Conservation (phyloP, 306 rosid species). For the Pueraria montana region DNA sequence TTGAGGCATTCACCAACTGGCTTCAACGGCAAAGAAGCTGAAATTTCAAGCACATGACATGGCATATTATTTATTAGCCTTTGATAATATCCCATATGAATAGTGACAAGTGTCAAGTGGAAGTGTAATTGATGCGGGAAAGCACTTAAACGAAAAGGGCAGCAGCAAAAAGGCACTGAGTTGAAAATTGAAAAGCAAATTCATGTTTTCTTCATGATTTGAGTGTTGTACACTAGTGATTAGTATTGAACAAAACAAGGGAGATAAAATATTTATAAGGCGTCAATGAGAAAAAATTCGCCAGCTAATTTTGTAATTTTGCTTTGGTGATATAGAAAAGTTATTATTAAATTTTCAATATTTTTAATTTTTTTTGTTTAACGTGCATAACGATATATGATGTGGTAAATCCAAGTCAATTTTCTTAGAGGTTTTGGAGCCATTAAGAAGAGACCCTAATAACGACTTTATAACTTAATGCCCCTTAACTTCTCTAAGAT, state of each 20-base stretch:
- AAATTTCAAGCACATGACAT: slow-evolving; percentile 39
- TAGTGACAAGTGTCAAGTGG: slow-evolving; percentile 42
- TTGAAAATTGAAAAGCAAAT: slow-evolving; percentile 56
- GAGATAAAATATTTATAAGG: slow-evolving; percentile 50
- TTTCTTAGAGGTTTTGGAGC: background rate
- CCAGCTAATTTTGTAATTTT: slow-evolving; percentile 55
- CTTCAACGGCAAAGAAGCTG: slow-evolving; percentile 60
- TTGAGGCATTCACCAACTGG: slow-evolving; percentile 80
- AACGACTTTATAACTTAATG: background rate
- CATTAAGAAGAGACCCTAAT: background rate
- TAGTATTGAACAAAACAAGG: slow-evolving; percentile 54
- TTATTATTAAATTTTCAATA: slow-evolving; percentile 33
- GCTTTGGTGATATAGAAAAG: slow-evolving; percentile 53
- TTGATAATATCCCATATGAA: slow-evolving; percentile 30
- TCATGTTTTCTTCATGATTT: slow-evolving; percentile 44
- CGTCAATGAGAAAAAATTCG: slow-evolving; percentile 53
- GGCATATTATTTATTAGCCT: slow-evolving; percentile 36
- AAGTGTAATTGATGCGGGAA: slow-evolving; percentile 18
- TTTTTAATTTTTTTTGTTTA: background rate
- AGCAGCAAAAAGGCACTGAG: slow-evolving; percentile 33
- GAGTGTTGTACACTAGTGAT: slow-evolving; percentile 49
- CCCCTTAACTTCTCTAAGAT: background rate
- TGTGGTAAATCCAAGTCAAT: slow-evolving; percentile 30
- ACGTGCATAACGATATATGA: slow-evolving; percentile 5
- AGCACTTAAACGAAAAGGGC: background rate